phyloP scores from a whole-genome alignment of 1,139 yeast species.

The Candida sp. region DNA sequence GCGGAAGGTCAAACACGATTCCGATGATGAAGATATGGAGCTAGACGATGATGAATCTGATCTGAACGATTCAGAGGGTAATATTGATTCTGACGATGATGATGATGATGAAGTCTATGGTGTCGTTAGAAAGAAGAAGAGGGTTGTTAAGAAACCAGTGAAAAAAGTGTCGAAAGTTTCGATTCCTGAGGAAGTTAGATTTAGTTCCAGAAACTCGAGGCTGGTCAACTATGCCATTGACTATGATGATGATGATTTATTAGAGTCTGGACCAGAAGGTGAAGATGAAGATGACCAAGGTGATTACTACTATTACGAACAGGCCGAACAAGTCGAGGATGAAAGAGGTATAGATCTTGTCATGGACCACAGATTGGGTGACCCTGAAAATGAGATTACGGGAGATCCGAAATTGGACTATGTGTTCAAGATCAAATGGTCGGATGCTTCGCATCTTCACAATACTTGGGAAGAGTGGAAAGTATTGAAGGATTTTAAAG shows the following conservation, averaged over 20 bases:
- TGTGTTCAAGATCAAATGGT: conserved; percentile 81
- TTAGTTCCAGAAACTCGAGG: conserved; percentile 71
- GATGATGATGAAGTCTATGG: conserved; percentile 27
- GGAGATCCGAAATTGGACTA: conserved; percentile 59
- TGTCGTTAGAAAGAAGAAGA: conserved; percentile 13
- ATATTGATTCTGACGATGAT: conserved; percentile 16
- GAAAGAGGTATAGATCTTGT: conserved; percentile 47
- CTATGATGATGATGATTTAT: conserved; percentile 60
- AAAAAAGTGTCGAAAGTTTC: conserved; percentile 12
- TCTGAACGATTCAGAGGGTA: conserved; percentile 16
- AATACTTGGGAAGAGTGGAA: conserved; percentile 89
- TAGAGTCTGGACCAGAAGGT: conserved; percentile 51
- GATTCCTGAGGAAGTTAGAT: conserved; percentile 52
- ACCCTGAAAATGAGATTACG: conserved; percentile 34
- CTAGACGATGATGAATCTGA: conserved; percentile 15
- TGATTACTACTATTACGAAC: conserved; percentile 40
- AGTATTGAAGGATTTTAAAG: conserved; percentile 56
- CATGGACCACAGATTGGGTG: conserved; percentile 47
- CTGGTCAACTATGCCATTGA: conserved; percentile 78
- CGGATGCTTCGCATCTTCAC: conserved; percentile 83
- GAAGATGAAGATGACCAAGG: conserved; percentile 26
- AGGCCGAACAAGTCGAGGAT: conserved; percentile 34
- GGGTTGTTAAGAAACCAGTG: conserved; percentile 14
- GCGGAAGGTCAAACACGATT: conserved; percentile 17
- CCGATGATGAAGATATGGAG: conserved; percentile 22